Percentiles rank a stretch among this genome's conserved stretches.
Evolutionary conservation across 371 early-diverging fungal species (phyloP).

Genomic region (Homolaphlyctis polyrhiza): DNA sequence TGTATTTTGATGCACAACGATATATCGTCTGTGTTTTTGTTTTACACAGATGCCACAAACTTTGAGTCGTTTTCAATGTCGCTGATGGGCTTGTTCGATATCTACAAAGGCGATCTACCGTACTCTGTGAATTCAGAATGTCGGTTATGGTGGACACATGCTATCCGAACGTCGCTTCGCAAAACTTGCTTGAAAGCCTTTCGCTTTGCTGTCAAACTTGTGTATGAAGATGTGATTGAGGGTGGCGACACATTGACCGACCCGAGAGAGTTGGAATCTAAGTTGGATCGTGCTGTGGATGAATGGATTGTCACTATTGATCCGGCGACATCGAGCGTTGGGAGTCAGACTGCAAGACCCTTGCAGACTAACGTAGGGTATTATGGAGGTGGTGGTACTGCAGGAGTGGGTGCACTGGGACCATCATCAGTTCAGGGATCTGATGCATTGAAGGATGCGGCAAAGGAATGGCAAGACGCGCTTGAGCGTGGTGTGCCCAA

Average conservation of each 20-base stretch:
- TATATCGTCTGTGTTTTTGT: too few species aligned
- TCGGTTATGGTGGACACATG: slow-evolving; percentile 14
- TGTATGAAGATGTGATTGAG: slow-evolving; percentile 13
- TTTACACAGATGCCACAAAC: too few species aligned
- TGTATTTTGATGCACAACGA: too few species aligned
- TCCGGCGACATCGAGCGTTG: not conserved
- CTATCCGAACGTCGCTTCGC: slow-evolving; percentile 9
- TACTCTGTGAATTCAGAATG: slow-evolving; percentile 6
- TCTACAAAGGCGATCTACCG: slow-evolving; percentile 18
- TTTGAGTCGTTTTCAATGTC: not conserved
- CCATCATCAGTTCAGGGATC: too few species aligned
- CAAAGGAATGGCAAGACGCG: slow-evolving; percentile 1
- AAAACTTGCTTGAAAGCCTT: slow-evolving; percentile 6
- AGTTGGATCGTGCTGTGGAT: not conserved
- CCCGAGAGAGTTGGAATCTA: not conserved
- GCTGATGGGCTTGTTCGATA: slow-evolving; percentile 6
- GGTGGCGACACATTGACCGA: slow-evolving; percentile 1
- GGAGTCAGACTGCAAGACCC: too few species aligned
- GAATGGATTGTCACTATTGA: slow-evolving; percentile 4
- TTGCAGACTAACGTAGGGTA: too few species aligned
- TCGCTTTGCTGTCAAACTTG: slow-evolving; percentile 15
- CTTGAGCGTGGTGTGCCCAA: not conserved
- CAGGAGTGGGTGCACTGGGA: too few species aligned
- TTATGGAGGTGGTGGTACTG: too few species aligned
- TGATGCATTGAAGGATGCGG: too few species aligned